Evolutionary conservation across 306 rosid species (phyloP), one percentile per base, ranked within the genome.

Genomic region (Carpinus viminea): DNA sequence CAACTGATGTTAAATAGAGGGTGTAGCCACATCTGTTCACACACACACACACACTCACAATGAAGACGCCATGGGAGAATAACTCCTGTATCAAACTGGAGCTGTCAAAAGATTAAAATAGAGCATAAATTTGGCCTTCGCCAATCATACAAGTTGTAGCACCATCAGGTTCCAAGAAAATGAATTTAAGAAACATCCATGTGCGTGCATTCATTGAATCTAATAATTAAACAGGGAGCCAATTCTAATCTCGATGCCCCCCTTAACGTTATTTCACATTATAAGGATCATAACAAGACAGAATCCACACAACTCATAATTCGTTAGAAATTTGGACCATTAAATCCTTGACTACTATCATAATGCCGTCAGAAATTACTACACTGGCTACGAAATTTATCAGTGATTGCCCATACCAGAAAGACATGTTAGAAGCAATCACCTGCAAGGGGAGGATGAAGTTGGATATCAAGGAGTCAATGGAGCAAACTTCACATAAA

Each of bases 361-460:
- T 50, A 24, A 74, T 75, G 64, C 74, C 62, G 43, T 47, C 7
- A 48, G 34, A 18, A 56, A 20, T 20, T 21, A 46, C 41, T 47
- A 46, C 26, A 15, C 26, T 18, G 21, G 11, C 18, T 16, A 66
- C 8, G 18, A 47, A 65, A 47, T 11, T 41, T 46, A 73, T 47
- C 50, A 52, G 56, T 70, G 69, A 75, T 70, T 74, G 55, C 45
- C 64, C 26, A 72, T 34, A 20, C 28, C 54, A 72, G 61, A n/a
- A 66, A 28, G 56, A 28, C 18, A 54, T 52, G 46, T 60, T 45
- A n/a, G 71, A 43, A 53, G 72, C 71, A 72, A 79, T 65, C 75
- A 94, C 97, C 97, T 94, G 97, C 79, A 94, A 88, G 75, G 98
- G 98, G 84, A 94, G 97, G 83, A 94, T 91, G 86, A 94, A 94